phyloP scores from a whole-genome alignment of 331 rosid species.

The Pyrus hybrid region DNA sequence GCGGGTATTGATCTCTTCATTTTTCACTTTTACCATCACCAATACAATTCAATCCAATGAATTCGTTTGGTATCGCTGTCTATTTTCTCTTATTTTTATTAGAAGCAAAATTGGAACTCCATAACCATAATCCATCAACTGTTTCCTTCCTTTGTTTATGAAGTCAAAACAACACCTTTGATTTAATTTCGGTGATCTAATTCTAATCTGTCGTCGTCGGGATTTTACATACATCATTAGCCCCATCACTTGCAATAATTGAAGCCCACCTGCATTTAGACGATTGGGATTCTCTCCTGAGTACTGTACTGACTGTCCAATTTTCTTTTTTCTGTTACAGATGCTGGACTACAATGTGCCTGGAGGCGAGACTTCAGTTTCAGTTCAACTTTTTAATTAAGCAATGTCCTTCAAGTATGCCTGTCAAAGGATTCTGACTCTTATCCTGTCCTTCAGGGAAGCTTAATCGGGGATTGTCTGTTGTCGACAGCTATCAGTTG shows the following conservation, averaged over 20 bases:
- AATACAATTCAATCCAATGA: not conserved
- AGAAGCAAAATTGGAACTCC: not conserved
- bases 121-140: not conserved
- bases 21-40: not conserved
- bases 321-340: slow-evolving; percentile 11
- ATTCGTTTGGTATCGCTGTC: not conserved
- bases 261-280: not conserved
- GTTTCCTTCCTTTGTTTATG: not conserved
- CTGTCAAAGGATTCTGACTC: not conserved
- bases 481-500: slow-evolving; percentile 73
- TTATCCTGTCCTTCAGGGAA: slow-evolving; percentile 47
- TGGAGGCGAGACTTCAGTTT: slow-evolving; percentile 21
- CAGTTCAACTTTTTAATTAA: not conserved
- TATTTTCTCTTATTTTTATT: not conserved
- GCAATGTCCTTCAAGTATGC: not conserved
- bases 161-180: too few species aligned
- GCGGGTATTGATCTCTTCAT: slow-evolving; percentile 22
- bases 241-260: not conserved
- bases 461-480: slow-evolving; percentile 81
- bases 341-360: slow-evolving; percentile 42
- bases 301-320: not conserved
- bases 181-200: not conserved
- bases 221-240: not conserved
- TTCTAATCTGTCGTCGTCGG: not conserved
- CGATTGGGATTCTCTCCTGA: not conserved